Evolutionary conservation across 768 basidiomycete genomes (phyloP).

Genomic region (Suillus fuscotomentosus): DNA sequence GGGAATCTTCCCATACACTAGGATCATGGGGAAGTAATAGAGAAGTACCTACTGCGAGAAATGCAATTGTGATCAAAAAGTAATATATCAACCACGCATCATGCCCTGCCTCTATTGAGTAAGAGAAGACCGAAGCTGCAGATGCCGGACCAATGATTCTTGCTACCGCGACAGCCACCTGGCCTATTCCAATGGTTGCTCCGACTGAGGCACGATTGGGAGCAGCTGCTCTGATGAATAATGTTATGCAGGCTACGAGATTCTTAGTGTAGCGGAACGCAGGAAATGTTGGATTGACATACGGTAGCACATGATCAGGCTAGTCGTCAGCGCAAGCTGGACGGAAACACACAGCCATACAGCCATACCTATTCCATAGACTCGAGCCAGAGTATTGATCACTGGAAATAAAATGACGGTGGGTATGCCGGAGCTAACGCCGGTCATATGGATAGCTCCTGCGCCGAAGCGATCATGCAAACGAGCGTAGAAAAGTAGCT

Average conservation of each 20-base stretch:
- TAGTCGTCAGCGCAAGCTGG: slow-evolving; percentile 21
- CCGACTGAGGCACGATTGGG: neutral
- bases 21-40: neutral
- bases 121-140: neutral
- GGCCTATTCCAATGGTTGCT: neutral
- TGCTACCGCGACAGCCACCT: neutral
- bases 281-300: slow-evolving; percentile 7
- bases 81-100: neutral
- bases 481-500: slow-evolving; percentile 59
- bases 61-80: neutral
- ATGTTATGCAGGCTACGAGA: neutral
- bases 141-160: neutral
- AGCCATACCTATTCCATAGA: slow-evolving; percentile 15
- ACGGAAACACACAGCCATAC: slow-evolving; percentile 28
- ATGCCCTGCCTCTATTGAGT: neutral
- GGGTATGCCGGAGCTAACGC: slow-evolving; percentile 28
- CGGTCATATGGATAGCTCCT: slow-evolving; percentile 27
- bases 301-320: slow-evolving; percentile 33
- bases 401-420: slow-evolving; percentile 32
- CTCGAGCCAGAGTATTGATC: slow-evolving; percentile 24
- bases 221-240: slow-evolving; percentile 5
- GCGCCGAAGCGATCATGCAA: slow-evolving; percentile 58
- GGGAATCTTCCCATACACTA: neutral
- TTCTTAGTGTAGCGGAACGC: neutral
- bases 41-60: neutral